Percentiles rank a stretch among this genome's conserved stretches.
phyloP scores from a whole-genome alignment of 176 grass and related monocot genomes.

The Triticum monococcum region DNA sequence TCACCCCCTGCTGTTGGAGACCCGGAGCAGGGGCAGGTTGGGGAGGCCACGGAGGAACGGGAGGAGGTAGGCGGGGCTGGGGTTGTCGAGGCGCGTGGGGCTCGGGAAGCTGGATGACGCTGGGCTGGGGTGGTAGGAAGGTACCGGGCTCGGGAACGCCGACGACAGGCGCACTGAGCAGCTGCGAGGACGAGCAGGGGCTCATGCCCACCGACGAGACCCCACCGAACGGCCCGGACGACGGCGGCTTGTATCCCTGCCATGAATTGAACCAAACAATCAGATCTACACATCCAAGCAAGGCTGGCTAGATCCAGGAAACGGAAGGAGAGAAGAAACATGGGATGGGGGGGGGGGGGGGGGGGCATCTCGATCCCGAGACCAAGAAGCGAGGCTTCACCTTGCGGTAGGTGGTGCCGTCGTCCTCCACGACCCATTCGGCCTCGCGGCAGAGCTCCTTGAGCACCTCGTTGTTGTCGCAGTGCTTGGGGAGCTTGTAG shows the following conservation, averaged over 20 bases:
- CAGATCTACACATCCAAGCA: background rate
- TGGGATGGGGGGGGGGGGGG: no score
- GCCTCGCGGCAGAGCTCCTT: slow-evolving; percentile 95
- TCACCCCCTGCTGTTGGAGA: slow-evolving; percentile 91
- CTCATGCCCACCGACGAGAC: slow-evolving; percentile 53
- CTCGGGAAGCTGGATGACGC: slow-evolving; percentile 79
- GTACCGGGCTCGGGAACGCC: slow-evolving; percentile 68
- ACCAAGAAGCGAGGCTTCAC: slow-evolving; percentile 16
- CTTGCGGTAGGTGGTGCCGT: slow-evolving; percentile 94
- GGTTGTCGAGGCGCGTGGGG: slow-evolving; percentile 53
- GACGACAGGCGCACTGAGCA: slow-evolving; percentile 78
- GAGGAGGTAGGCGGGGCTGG: slow-evolving; percentile 55
- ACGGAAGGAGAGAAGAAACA: background rate
- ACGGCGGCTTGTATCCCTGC: slow-evolving; percentile 68
- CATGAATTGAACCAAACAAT: background rate
- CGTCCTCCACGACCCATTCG: slow-evolving; percentile 86
- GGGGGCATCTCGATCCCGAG: background rate
- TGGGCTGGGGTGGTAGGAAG: slow-evolving; percentile 82
- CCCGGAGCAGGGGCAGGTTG: slow-evolving; percentile 77
- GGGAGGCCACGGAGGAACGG: slow-evolving; percentile 81
- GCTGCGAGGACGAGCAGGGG: slow-evolving; percentile 76
- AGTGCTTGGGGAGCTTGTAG: slow-evolving; percentile 99
- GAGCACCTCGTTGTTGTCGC: slow-evolving; percentile 98
- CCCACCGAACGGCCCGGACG: slow-evolving; percentile 14
- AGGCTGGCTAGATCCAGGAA: slow-evolving; percentile 3